Evolutionary conservation across 2,329 filamentous ascomycete species (phyloP).

Genomic region (Xylaria arbuscula): DNA sequence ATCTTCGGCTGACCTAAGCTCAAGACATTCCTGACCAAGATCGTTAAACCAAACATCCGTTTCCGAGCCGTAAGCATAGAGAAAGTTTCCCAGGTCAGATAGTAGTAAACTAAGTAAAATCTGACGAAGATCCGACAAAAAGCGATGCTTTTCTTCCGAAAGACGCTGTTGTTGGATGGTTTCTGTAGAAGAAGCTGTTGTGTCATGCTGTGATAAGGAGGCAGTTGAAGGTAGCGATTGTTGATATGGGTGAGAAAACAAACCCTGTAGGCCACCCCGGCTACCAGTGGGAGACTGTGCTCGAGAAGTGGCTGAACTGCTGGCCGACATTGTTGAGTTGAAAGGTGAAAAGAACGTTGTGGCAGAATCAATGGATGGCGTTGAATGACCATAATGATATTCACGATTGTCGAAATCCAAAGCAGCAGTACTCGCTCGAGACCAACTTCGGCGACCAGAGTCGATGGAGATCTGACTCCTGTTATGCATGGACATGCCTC

Average conservation of each 20-base stretch:
- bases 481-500: slow-evolving; percentile 69
- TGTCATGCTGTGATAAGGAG: slow-evolving; percentile 69
- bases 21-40: slow-evolving; percentile 73
- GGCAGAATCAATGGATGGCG: slow-evolving; percentile 78
- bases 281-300: slow-evolving; percentile 72
- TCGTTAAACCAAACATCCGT: slow-evolving; percentile 88
- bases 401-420: slow-evolving; percentile 77
- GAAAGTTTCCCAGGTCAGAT: slow-evolving; percentile 87
- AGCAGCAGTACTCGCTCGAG: slow-evolving; percentile 66
- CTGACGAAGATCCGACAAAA: slow-evolving; percentile 80
- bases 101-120: slow-evolving; percentile 84
- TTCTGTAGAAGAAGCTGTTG: slow-evolving; percentile 74
- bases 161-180: slow-evolving; percentile 71
- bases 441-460: slow-evolving; percentile 71
- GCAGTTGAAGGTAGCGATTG: slow-evolving; percentile 58
- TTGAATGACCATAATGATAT: slow-evolving; percentile 74
- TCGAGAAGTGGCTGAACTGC: slow-evolving; percentile 68
- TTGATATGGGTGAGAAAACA: slow-evolving; percentile 59
- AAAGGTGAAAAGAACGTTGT: slow-evolving; percentile 93
- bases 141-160: slow-evolving; percentile 78
- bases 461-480: slow-evolving; percentile 77
- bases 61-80: slow-evolving; percentile 90
- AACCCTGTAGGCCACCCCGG: slow-evolving; percentile 66
- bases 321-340: slow-evolving; percentile 73
- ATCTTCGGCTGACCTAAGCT: slow-evolving; percentile 68